Percentiles rank a stretch among this genome's conserved stretches.
These are phyloP conservation scores for Schizosaccharomyces versatilis DNA, from an alignment of 1,139 yeast species.

Conservation along the genomic window DNA sequence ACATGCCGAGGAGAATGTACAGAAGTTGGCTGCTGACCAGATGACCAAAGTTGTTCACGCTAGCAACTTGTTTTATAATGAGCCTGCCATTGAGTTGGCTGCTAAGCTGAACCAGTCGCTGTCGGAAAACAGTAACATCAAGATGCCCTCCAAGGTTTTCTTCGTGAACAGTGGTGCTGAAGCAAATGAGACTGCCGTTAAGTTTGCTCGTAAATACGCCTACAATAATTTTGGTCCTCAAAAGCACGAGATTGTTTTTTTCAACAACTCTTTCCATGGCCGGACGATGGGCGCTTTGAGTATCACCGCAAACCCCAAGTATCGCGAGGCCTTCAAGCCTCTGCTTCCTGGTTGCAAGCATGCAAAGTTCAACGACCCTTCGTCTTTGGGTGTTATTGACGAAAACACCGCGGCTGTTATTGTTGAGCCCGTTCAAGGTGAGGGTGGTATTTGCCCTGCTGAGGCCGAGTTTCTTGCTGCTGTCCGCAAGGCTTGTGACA, in stretches of 20 bases:
- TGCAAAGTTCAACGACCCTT: constrained; percentile 34
- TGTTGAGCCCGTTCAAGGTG: constrained; percentile 93
- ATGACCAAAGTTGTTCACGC: constrained; percentile 54
- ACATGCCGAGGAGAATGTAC: constrained; percentile 53
- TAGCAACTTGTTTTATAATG: constrained; percentile 65
- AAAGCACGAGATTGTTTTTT: constrained; percentile 76
- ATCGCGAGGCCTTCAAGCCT: constrained; percentile 77
- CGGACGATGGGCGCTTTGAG: constrained; percentile 62
- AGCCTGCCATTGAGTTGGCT: constrained; percentile 64
- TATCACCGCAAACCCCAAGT: constrained; percentile 78
- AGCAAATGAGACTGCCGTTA: constrained; percentile 92
- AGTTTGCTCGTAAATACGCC: constrained; percentile 80
- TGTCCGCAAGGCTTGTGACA: constrained; percentile 44
- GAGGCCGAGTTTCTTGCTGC: constrained; percentile 40
- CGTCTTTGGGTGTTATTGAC: constrained; percentile 36
- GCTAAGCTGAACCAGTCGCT: constrained; percentile 51
- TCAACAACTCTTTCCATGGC: constrained; percentile 62
- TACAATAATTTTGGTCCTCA: constrained; percentile 31
- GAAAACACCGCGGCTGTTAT: constrained; percentile 79
- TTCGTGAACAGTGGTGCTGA: constrained; percentile 87
- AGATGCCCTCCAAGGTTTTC: constrained; percentile 44
- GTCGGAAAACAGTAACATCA: constrained; percentile 27
- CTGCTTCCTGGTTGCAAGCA: constrained; percentile 60
- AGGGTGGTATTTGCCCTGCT: constrained; percentile 72
- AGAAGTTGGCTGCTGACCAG: constrained; percentile 51